phyloP scores from a whole-genome alignment of 371 early-diverging fungal species.

The Coemansia linderi region DNA sequence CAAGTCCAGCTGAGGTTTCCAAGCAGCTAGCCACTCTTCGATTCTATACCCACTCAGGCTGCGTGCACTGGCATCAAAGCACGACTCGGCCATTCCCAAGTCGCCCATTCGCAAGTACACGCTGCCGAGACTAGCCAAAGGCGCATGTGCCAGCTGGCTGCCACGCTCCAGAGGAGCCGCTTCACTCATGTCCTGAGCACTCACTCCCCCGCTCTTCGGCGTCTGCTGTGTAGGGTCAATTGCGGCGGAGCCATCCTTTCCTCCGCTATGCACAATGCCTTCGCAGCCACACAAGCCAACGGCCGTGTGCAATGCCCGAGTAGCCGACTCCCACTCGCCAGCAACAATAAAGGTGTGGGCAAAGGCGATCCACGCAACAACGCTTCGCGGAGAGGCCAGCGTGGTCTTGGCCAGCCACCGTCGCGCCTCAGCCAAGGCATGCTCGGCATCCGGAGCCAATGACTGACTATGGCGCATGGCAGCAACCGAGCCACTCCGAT shows the following conservation, averaged over 20 bases:
- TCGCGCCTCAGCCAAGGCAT: conserved; percentile 41
- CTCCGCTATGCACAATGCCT: conserved; percentile 38
- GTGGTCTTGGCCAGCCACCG: conserved; percentile 53
- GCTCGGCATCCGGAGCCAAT: conserved; percentile 41
- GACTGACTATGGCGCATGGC: conserved; percentile 25
- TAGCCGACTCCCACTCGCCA: conserved; percentile 53
- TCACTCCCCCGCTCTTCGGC: conserved; percentile 2
- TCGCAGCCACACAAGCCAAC: conserved; percentile 52
- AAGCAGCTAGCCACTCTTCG: conserved; percentile 22
- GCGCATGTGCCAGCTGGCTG: conserved; percentile 41
- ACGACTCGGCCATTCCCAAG: conserved; percentile 48
- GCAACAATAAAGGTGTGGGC: conserved; percentile 49
- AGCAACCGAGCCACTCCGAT: background rate
- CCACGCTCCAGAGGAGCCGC: conserved; percentile 22
- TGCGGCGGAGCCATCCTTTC: conserved; percentile 16
- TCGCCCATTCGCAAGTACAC: conserved; percentile 52
- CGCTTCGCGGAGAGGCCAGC: conserved; percentile 44
- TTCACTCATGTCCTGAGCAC: background rate
- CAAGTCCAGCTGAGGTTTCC: conserved; percentile 19
- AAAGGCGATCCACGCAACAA: conserved; percentile 51
- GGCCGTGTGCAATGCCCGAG: conserved; percentile 49
- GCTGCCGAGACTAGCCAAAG: conserved; percentile 44
- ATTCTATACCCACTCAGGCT: conserved; percentile 33
- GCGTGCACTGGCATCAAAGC: conserved; percentile 46
- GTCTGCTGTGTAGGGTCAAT: conserved; percentile 9